Evolutionary conservation across 2,329 filamentous ascomycete species (phyloP).

Genomic region (Torrubiellomyces zombiae): DNA sequence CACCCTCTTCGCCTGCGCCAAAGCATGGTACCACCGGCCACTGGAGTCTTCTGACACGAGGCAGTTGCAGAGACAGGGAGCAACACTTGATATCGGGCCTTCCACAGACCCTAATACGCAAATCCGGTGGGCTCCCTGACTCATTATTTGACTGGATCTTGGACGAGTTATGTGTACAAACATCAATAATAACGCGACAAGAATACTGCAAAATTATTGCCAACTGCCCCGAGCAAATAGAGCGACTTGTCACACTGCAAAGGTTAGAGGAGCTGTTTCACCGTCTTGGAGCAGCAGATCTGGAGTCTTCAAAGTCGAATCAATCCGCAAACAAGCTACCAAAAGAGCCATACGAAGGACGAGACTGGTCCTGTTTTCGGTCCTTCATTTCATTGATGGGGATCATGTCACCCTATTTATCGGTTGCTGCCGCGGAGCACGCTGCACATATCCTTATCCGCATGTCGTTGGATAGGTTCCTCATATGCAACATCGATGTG

Average conservation of each 20-base stretch:
- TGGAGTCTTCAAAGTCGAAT: constrained; percentile 12
- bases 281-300: constrained; percentile 37
- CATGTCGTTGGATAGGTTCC: constrained; percentile 35
- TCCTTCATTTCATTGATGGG: constrained; percentile 26
- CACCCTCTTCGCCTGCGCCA: constrained; percentile 10
- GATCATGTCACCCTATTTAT: constrained; percentile 19
- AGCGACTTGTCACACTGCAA: constrained; percentile 26
- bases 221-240: constrained; percentile 24
- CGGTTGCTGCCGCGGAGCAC: constrained; percentile 17
- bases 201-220: constrained; percentile 43
- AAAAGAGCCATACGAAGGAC: constrained; percentile 15
- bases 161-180: constrained; percentile 38
- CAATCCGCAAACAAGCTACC: no score
- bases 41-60: constrained; percentile 33
- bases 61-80: constrained; percentile 26
- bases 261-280: constrained; percentile 37
- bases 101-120: constrained; percentile 30
- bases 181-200: constrained; percentile 34
- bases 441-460: constrained; percentile 32
- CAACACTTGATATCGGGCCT: constrained; percentile 47
- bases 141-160: constrained; percentile 52
- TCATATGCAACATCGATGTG: constrained; percentile 26
- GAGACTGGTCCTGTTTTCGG: constrained; percentile 28
- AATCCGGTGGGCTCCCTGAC: constrained; percentile 32
- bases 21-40: constrained; percentile 18